Conservation (phyloP, 495 filamentous ascomycete genomes). For the Umbilicaria muhlenbergii region DNA sequence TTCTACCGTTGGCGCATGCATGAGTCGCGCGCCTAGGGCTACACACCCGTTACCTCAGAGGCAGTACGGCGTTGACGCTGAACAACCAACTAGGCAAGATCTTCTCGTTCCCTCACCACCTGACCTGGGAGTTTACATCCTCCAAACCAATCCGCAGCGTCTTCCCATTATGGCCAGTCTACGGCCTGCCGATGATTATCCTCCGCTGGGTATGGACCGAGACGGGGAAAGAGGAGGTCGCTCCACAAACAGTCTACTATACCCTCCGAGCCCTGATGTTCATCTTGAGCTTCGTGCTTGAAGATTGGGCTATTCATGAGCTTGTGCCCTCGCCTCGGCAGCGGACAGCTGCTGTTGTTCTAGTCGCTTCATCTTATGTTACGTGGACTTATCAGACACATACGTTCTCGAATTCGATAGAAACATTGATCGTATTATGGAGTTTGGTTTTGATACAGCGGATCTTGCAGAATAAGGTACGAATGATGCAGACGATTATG, state of each 20-base stretch:
- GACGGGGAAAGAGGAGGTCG: conserved; percentile 29
- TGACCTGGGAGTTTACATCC: conserved; percentile 91
- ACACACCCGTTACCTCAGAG: too few relatives aligned
- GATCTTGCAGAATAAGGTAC: conserved; percentile 61
- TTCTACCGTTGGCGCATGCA: too few relatives aligned
- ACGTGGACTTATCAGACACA: conserved; percentile 98
- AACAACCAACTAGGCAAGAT: conserved; percentile 48
- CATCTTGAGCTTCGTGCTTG: conserved; percentile 80
- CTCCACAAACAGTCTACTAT: conserved; percentile 69
- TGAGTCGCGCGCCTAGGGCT: too few relatives aligned
- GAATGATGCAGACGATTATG: neutral
- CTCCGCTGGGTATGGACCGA: conserved; percentile 74
- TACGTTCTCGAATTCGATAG: conserved; percentile 95
- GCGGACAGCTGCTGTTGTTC: conserved; percentile 52
- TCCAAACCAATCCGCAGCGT: conserved; percentile 77
- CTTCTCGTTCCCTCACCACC: conserved; percentile 69
- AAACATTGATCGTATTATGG: conserved; percentile 85
- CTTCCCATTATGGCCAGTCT: conserved; percentile 90
- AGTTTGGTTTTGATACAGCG: conserved; percentile 77
- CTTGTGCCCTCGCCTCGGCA: conserved; percentile 60
- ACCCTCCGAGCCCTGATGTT: conserved; percentile 79
- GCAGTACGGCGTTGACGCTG: too few relatives aligned
- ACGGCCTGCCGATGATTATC: conserved; percentile 82
- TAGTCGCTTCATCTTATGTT: conserved; percentile 90
- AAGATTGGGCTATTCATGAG: conserved; percentile 95